A percentile compares a stretch with the other conserved stretches of the same genome.
Conservation (phyloP, 2,329 filamentous ascomycete species). For the Ophiosphaerella herpotricha region DNA sequence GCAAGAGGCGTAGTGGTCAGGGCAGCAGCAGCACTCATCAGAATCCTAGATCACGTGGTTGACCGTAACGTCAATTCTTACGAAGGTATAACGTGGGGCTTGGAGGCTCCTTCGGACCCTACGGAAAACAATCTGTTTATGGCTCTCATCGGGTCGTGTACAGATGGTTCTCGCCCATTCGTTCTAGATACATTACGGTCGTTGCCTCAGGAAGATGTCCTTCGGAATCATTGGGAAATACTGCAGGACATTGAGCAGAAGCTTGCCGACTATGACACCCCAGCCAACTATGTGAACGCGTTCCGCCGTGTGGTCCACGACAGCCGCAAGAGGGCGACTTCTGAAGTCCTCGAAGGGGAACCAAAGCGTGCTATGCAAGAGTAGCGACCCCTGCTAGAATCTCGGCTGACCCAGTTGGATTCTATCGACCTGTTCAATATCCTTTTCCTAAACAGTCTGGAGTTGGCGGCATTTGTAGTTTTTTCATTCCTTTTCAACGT, state of each 20-base stretch:
- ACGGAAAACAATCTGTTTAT: constrained; percentile 39
- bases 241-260: constrained; percentile 33
- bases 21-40: constrained; percentile 37
- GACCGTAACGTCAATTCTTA: constrained; percentile 41
- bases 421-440: background rate
- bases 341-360: constrained; percentile 32
- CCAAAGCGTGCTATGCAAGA: constrained; percentile 37
- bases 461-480: constrained; percentile 21
- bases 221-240: constrained; percentile 36
- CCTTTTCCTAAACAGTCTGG: constrained; percentile 10
- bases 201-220: constrained; percentile 37
- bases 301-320: constrained; percentile 36
- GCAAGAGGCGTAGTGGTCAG: constrained; percentile 26
- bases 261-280: constrained; percentile 28
- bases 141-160: constrained; percentile 31
- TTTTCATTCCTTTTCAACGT: constrained; percentile 19
- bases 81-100: constrained; percentile 34
- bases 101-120: constrained; percentile 28
- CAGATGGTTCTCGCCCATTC: constrained; percentile 24
- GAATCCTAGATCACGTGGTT: constrained; percentile 39
- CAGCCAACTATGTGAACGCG: constrained; percentile 26
- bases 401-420: background rate
- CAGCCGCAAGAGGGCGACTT: constrained; percentile 39
- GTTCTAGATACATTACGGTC: constrained; percentile 34
- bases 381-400: background rate